phyloP scores from a whole-genome alignment of 441 rosid species.

The Gossypium schwendimanii region DNA sequence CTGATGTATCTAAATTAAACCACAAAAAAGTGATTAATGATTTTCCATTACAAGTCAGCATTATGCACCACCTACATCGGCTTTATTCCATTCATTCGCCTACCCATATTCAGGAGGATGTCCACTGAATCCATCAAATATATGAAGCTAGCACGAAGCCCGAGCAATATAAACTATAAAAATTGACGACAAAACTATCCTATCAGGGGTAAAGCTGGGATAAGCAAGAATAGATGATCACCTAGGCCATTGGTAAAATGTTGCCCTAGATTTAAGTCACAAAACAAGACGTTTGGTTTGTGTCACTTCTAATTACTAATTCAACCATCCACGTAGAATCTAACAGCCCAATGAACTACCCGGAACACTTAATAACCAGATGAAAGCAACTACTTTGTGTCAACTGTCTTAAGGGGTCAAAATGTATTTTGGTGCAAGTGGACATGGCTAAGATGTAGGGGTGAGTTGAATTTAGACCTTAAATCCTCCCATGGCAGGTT shows the following conservation, averaged over 20 bases:
- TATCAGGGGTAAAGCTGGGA: background rate
- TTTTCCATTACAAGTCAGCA: background rate
- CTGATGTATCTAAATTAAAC: background rate
- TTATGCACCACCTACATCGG: background rate
- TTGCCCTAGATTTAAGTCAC: conserved; percentile 3
- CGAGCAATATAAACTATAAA: background rate
- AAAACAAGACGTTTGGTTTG: background rate
- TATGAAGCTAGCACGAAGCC: background rate
- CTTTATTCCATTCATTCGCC: background rate
- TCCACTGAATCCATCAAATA: background rate
- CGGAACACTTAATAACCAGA: background rate
- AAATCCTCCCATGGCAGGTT: background rate
- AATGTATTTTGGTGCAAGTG: background rate
- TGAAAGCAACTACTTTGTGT: background rate
- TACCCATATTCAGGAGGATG: background rate
- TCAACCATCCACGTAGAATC: background rate
- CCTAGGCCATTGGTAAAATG: background rate
- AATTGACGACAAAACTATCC: background rate
- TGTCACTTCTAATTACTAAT: background rate
- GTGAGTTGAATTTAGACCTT: background rate
- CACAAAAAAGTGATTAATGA: background rate
- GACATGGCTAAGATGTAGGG: background rate
- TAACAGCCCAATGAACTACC: background rate
- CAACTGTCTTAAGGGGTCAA: background rate
- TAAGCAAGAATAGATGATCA: background rate